Percentiles rank a stretch among this genome's conserved stretches.
These are phyloP conservation scores for Cyclotella kingstonii DNA, from an alignment of 108 stramenopile species.

Conservation along the genomic window DNA sequence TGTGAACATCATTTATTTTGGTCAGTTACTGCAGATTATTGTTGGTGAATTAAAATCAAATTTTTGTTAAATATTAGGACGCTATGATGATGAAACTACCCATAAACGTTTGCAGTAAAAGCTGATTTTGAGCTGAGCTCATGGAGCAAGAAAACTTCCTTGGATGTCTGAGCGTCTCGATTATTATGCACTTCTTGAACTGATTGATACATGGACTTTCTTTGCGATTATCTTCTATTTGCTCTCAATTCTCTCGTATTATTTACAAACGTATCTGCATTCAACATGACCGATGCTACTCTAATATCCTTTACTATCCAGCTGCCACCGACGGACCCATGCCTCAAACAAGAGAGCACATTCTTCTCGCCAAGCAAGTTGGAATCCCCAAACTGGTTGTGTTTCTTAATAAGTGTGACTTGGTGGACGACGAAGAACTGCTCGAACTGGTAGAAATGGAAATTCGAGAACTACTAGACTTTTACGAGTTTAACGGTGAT, in stretches of 20 bases:
- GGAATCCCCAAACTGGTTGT: constrained; percentile 98
- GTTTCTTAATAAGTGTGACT: constrained; percentile 98
- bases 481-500: constrained; percentile 97
- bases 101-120: constrained; percentile 55
- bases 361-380: constrained; percentile 97
- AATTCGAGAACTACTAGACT: constrained; percentile 96
- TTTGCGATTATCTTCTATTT: neutral
- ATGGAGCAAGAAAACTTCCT: no score
- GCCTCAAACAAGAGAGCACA: constrained; percentile 99
- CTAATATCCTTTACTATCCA: neutral
- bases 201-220: no score
- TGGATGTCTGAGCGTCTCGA: no score
- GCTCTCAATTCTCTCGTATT: neutral
- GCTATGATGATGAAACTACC: constrained; percentile 43
- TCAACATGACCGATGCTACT: neutral
- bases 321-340: constrained; percentile 99
- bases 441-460: constrained; percentile 99
- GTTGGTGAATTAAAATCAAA: no score
- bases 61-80: no score
- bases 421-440: constrained; percentile 98
- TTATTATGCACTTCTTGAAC: no score
- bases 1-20: neutral
- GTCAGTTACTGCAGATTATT: no score
- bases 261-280: neutral
- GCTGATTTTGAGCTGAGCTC: no score